Evolutionary conservation across 306 rosid genomes (phyloP).

Genomic region (Elaeagnus macrophylla): DNA sequence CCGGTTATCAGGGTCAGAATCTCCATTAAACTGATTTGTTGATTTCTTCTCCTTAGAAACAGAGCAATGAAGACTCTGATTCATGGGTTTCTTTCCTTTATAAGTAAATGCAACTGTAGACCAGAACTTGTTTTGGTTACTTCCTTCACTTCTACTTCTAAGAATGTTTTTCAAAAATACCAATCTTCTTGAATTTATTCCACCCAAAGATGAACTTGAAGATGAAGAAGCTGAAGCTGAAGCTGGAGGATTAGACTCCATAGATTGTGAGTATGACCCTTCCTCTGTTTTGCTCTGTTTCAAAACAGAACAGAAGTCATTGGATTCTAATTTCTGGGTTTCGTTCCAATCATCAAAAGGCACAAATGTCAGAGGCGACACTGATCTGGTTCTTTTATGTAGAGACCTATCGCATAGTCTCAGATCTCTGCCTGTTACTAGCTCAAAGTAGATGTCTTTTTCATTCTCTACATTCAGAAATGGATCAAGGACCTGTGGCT

Average conservation of each 20-base stretch:
- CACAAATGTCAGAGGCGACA: constrained; percentile 68
- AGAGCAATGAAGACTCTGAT: constrained; percentile 7
- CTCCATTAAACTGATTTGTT: constrained; percentile 6
- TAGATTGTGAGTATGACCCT: not conserved
- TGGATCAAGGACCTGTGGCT: constrained; percentile 67
- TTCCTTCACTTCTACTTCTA: constrained; percentile 91
- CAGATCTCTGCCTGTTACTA: constrained; percentile 79
- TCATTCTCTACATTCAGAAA: constrained; percentile 66
- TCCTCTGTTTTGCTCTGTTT: constrained; percentile 4
- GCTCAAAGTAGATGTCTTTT: constrained; percentile 12
- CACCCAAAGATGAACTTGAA: constrained; percentile 87
- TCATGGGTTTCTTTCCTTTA: constrained; percentile 55
- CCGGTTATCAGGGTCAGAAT: constrained; percentile 23
- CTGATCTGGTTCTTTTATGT: constrained; percentile 79
- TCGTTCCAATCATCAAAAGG: constrained; percentile 43
- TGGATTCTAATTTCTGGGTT: constrained; percentile 14
- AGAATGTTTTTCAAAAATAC: constrained; percentile 80
- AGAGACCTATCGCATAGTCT: constrained; percentile 51
- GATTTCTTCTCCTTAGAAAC: constrained; percentile 24
- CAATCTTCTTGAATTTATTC: constrained; percentile 87
- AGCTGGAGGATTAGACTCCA: constrained; percentile 42
- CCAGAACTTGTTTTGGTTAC: constrained; percentile 91
- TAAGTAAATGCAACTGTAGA: constrained; percentile 66
- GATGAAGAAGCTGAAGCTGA: constrained; percentile 63
- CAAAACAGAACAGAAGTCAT: not conserved